A percentile compares a stretch with the other conserved stretches of the same genome.
These are phyloP conservation scores for Candida ulmi DNA, from an alignment of 805 yeast species.

Conservation along the genomic window DNA sequence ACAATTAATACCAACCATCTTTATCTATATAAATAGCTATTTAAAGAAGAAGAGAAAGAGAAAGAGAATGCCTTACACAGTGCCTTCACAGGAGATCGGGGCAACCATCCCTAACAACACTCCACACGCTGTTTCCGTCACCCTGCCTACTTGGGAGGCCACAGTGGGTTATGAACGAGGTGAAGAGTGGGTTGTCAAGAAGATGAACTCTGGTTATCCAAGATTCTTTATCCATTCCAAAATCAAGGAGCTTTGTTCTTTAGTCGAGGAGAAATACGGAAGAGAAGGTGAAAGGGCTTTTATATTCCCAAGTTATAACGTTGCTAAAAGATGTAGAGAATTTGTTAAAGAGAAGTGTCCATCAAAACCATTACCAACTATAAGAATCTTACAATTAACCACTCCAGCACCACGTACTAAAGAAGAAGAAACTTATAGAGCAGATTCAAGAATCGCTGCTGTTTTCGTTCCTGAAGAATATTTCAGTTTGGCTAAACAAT, in stretches of 20 bases:
- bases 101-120: constrained; percentile 85
- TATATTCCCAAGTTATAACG: constrained; percentile 70
- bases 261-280: constrained; percentile 66
- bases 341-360: constrained; percentile 49
- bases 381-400: constrained; percentile 67
- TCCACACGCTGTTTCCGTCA: constrained; percentile 90
- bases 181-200: constrained; percentile 67
- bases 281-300: constrained; percentile 71
- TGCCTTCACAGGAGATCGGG: constrained; percentile 45
- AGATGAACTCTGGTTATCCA: constrained; percentile 87
- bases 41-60: not conserved
- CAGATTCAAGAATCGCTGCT: constrained; percentile 67
- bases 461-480: constrained; percentile 63
- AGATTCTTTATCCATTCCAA: constrained; percentile 67
- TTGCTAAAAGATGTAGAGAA: constrained; percentile 81
- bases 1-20: too few relatives aligned
- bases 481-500: constrained; percentile 67
- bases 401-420: constrained; percentile 60
- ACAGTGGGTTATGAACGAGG: constrained; percentile 93
- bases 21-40: too few relatives aligned
- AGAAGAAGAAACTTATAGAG: constrained; percentile 52
- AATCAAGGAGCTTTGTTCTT: constrained; percentile 49
- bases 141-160: constrained; percentile 93
- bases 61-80: not conserved
- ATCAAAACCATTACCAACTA: constrained; percentile 23